These are phyloP conservation scores for Rhynchospora breviuscula DNA, from an alignment of 176 grass and related monocot species.

Conservation along the genomic window DNA sequence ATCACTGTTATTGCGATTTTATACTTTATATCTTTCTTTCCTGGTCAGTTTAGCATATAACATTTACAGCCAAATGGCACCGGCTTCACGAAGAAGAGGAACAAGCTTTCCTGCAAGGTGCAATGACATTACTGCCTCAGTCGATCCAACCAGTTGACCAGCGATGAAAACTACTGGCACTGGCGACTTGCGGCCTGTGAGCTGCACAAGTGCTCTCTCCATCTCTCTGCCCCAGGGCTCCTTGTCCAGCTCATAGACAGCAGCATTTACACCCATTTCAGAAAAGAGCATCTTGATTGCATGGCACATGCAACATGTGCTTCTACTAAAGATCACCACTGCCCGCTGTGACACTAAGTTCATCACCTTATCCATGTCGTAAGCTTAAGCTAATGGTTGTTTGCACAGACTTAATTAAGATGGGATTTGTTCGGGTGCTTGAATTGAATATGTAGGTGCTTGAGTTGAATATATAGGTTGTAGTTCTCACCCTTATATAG, in stretches of 20 bases:
- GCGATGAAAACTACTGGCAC: constrained; percentile 40
- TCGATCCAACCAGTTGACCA: constrained; percentile 29
- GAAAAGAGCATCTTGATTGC: constrained; percentile 45
- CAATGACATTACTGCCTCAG: constrained; percentile 31
- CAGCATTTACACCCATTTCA: constrained; percentile 40
- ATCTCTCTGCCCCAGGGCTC: constrained; percentile 46
- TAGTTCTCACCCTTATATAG: background rate
- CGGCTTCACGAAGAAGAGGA: constrained; percentile 29
- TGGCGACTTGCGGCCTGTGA: constrained; percentile 23
- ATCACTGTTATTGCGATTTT: background rate
- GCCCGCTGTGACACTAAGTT: constrained; percentile 53
- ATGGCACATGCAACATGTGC: constrained; percentile 61
- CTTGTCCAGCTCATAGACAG: constrained; percentile 54
- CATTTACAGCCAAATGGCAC: constrained; percentile 33
- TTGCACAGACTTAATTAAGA: background rate
- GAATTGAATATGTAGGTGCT: background rate
- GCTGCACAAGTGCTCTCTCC: constrained; percentile 43
- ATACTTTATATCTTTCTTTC: background rate
- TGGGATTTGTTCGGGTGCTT: background rate
- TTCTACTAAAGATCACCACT: constrained; percentile 54
- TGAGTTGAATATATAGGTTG: no score
- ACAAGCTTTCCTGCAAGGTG: constrained; percentile 33
- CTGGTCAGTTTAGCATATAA: background rate
- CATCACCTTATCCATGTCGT: constrained; percentile 47
- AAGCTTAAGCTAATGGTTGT: background rate